Conservation (phyloP, 495 filamentous ascomycete species). For the Penicillium macrosclerotiorum region DNA sequence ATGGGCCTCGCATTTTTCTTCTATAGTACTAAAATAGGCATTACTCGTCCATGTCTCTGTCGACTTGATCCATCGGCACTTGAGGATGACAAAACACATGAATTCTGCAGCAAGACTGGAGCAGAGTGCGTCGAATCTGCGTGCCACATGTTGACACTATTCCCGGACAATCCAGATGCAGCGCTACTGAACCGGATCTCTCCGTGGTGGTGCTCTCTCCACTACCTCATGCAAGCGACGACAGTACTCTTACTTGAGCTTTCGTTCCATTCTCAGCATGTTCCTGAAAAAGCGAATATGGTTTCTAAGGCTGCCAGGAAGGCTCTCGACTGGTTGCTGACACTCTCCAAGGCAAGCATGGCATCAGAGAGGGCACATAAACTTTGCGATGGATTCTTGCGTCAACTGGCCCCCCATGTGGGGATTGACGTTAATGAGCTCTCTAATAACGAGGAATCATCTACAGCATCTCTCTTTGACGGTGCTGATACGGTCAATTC, state of each 20-base stretch:
- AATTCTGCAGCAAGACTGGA: conserved; percentile 52
- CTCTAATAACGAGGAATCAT: conserved; percentile 23
- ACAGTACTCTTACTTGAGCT: conserved; percentile 60
- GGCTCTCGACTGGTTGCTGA: conserved; percentile 51
- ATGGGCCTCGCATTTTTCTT: conserved; percentile 54
- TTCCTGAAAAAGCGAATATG: conserved; percentile 49
- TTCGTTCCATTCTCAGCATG: conserved; percentile 51
- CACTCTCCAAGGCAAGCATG: conserved; percentile 44
- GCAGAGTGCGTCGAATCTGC: conserved; percentile 59
- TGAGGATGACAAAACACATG: conserved; percentile 34
- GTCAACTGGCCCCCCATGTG: conserved; percentile 40
- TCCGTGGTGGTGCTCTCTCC: conserved; percentile 64
- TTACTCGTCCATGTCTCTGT: conserved; percentile 61
- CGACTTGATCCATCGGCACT: conserved; percentile 41
- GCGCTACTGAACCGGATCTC: conserved; percentile 47
- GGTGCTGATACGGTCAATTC: conserved; percentile 10
- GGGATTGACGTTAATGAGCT: conserved; percentile 28
- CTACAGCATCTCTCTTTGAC: conserved; percentile 15
- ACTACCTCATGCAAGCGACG: conserved; percentile 61
- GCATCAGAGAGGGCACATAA: conserved; percentile 51
- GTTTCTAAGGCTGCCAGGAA: conserved; percentile 55
- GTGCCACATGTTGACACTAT: conserved; percentile 49
- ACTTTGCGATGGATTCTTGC: conserved; percentile 48
- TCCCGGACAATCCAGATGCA: conserved; percentile 45
- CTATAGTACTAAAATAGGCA: conserved; percentile 57